These are phyloP conservation scores for Diaporthe amygdali DNA, from an alignment of 2,329 filamentous ascomycete species.

Conservation along the genomic window DNA sequence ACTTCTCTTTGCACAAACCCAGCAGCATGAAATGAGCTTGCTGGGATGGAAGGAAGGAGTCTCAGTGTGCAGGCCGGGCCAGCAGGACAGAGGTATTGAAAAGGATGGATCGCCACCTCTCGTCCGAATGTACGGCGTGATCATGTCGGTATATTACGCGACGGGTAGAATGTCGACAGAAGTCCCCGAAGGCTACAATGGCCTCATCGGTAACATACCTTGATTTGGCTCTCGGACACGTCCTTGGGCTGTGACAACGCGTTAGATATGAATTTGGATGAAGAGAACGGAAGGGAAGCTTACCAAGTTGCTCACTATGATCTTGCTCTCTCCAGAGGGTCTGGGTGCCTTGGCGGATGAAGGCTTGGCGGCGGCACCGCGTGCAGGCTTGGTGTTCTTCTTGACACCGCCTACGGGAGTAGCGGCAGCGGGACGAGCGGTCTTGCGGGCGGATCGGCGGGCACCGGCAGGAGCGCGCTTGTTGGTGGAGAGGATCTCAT, in stretches of 20 bases:
- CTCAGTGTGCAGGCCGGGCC: constrained; percentile 31
- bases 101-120: constrained; percentile 24
- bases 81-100: constrained; percentile 23
- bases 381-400: constrained; percentile 72
- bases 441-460: constrained; percentile 56
- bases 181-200: constrained; percentile 68
- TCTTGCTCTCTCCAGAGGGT: constrained; percentile 82
- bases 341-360: constrained; percentile 68
- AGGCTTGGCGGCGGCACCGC: constrained; percentile 63
- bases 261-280: constrained; percentile 49
- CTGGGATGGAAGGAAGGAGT: constrained; percentile 48
- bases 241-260: constrained; percentile 75
- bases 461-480: constrained; percentile 64
- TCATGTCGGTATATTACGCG: constrained; percentile 34
- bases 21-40: constrained; percentile 9
- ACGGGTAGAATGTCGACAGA: constrained; percentile 66
- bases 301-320: constrained; percentile 98
- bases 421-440: constrained; percentile 55
- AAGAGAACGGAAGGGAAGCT: constrained; percentile 42
- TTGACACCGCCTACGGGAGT: constrained; percentile 85
- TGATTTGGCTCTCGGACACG: constrained; percentile 96
- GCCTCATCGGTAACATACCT: constrained; percentile 99
- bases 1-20: constrained; percentile 49
- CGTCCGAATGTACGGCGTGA: constrained; percentile 30
- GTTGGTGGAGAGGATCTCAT: constrained; percentile 86